Percentiles rank a stretch among this genome's conserved stretches.
Conservation (phyloP, 768 basidiomycete genomes). For the Suillus subluteus region DNA sequence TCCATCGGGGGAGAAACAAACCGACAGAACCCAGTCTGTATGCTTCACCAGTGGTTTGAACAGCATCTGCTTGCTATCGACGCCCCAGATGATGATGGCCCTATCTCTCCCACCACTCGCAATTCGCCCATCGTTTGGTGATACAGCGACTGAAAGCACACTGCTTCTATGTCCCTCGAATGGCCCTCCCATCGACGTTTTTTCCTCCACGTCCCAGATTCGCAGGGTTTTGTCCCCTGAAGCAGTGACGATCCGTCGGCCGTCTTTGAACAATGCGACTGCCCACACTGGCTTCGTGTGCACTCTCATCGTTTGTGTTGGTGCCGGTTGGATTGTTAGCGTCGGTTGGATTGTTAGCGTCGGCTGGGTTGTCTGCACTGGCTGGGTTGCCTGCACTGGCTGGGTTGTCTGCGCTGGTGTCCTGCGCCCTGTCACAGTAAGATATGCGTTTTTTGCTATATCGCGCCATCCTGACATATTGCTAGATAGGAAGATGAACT, state of each 20-base stretch:
- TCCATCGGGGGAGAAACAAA: conserved; percentile 8
- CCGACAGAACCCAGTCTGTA: conserved; percentile 24
- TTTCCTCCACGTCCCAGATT: conserved; percentile 30
- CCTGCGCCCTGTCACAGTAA: background rate
- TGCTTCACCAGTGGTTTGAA: conserved; percentile 31
- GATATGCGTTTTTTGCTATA: background rate
- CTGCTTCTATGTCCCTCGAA: conserved; percentile 27
- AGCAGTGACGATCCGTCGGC: conserved; percentile 24
- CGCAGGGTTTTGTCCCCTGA: conserved; percentile 28
- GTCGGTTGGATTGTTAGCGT: no score
- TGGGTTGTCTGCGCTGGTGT: no score
- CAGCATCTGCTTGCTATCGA: conserved; percentile 22
- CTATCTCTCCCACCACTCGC: conserved; percentile 30
- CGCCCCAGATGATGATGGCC: conserved; percentile 29
- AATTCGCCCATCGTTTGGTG: conserved; percentile 26
- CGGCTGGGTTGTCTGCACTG: no score
- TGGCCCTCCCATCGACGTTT: conserved; percentile 17
- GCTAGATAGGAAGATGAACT: background rate
- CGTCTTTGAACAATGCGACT: conserved; percentile 32
- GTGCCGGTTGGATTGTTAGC: background rate
- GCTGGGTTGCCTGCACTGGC: no score
- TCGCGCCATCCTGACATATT: background rate
- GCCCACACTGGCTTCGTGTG: background rate
- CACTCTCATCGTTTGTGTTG: background rate
- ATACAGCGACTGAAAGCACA: conserved; percentile 29